Evolutionary conservation across 2,329 filamentous ascomycete species (phyloP).

Genomic region (Basipetospora sp.): DNA sequence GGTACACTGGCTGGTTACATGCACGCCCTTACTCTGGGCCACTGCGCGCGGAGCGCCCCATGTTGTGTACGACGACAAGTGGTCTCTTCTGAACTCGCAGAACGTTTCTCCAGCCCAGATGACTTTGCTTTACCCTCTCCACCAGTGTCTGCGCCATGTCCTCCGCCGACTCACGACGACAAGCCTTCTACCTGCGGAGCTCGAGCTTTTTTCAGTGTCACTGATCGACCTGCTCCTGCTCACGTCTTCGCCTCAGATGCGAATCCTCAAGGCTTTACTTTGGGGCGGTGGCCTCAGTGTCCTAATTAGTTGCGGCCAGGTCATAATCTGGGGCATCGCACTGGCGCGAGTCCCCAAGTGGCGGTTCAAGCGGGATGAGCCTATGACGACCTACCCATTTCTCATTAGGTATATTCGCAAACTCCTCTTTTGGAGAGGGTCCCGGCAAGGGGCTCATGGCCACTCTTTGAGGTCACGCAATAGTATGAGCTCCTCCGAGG

Average conservation of each 20-base stretch:
- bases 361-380: constrained; percentile 53
- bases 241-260: constrained; percentile 63
- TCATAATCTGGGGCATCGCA: constrained; percentile 70
- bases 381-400: not conserved
- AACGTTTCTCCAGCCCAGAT: constrained; percentile 41
- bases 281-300: constrained; percentile 71
- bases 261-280: constrained; percentile 71
- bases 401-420: constrained; percentile 5
- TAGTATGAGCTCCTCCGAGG: constrained; percentile 1
- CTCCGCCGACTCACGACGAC: constrained; percentile 74
- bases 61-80: not conserved
- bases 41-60: constrained; percentile 4
- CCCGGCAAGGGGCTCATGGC: no score
- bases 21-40: constrained; percentile 43
- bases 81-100: constrained; percentile 1
- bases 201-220: constrained; percentile 70
- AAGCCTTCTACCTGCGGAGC: constrained; percentile 71
- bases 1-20: constrained; percentile 67
- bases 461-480: no score
- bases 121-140: constrained; percentile 63
- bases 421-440: constrained; percentile 4
- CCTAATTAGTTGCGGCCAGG: constrained; percentile 55
- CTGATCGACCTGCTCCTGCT: constrained; percentile 71
- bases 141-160: constrained; percentile 59
- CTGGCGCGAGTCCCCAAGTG: constrained; percentile 81